phyloP scores from a whole-genome alignment of 2,329 filamentous ascomycete species.

The Ilyonectria robusta region DNA sequence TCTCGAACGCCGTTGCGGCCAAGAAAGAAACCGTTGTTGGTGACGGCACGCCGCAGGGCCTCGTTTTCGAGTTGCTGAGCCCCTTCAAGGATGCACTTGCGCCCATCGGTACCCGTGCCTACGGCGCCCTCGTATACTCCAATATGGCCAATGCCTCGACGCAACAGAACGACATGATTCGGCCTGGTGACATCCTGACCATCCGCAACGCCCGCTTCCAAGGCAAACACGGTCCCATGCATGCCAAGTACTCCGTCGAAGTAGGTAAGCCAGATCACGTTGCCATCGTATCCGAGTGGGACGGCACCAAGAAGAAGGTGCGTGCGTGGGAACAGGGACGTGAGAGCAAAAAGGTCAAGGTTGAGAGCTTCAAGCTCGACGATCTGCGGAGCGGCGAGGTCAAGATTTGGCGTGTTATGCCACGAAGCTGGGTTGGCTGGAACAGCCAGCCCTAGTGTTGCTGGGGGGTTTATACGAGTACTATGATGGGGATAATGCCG shows the following conservation, averaged over 20 bases:
- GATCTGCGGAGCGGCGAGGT: slow-evolving; percentile 95
- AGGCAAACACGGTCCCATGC: slow-evolving; percentile 94
- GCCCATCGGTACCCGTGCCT: slow-evolving; percentile 90
- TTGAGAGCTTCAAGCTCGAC: slow-evolving; percentile 94
- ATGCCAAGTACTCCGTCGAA: slow-evolving; percentile 91
- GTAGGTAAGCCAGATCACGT: slow-evolving; percentile 93
- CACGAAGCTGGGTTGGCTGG: slow-evolving; percentile 93
- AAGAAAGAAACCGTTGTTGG: slow-evolving; percentile 87
- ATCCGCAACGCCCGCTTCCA: slow-evolving; percentile 95
- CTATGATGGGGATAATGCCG: slow-evolving; percentile 27
- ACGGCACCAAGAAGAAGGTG: slow-evolving; percentile 98
- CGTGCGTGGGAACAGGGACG: slow-evolving; percentile 95
- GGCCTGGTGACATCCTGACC: slow-evolving; percentile 91
- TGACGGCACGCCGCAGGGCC: slow-evolving; percentile 83
- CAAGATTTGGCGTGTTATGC: slow-evolving; percentile 97
- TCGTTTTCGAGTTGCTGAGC: slow-evolving; percentile 85
- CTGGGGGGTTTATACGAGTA: slow-evolving; percentile 42
- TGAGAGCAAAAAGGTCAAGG: slow-evolving; percentile 92
- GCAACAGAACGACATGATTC: slow-evolving; percentile 91
- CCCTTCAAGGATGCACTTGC: slow-evolving; percentile 81
- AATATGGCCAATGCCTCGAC: slow-evolving; percentile 96
- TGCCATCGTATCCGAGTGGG: slow-evolving; percentile 94
- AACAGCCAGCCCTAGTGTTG: slow-evolving; percentile 70
- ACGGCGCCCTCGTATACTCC: slow-evolving; percentile 92
- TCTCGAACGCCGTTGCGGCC: slow-evolving; percentile 77